Base-by-base conservation (phyloP, 495 filamentous ascomycete genomes). In the Diplogelasinospora grovesii region DNA sequence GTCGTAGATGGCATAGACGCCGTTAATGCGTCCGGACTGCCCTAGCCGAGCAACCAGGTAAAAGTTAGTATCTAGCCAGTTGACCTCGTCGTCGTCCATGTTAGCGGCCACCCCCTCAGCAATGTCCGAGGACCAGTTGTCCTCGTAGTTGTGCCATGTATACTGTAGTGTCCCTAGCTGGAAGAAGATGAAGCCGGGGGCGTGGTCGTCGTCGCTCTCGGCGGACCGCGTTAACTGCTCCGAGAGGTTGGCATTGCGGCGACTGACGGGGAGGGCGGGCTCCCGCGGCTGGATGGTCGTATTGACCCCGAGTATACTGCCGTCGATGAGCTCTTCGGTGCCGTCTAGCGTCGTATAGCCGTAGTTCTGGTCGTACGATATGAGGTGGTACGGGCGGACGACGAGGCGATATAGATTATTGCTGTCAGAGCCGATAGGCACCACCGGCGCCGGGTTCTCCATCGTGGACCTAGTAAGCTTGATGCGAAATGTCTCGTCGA, bases 21-120 rank as follows among this genome's bases (percentile, higher is more conserved):
- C 26, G 26, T 9, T 28, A 13, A 13, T 28, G 2, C 26, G 14
- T 28, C 26, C 26, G 14, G 26, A 28, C 26, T 9, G 26, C 26
- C 26, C 26, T 28, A 28, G 26, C 26, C 26, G 26, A 28, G 6
- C 26, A 28, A 28, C 26, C 26, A 28, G 26, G 6, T 28, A 28
- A 28, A 28, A 28, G 26, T 28, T 28, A 28, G 26, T 28, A 28
- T 28, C 26, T 28, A 28, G 26, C 26, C 26, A 28, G 26, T 28
- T 28, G 26, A 28, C 26, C 10, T 7, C 26, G 26, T 28, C 26
- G 26, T 28, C 26, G 26, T 28, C 26, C 26, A 28, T 28, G 26
- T 28, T 28, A 28, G 26, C 26, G 10, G 26, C 26, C 26, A 28
- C 26, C 26, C 26, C 26, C 26, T 28, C 26, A 13, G 26, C 26